These are phyloP conservation scores for Huntiella savannae DNA, from an alignment of 2,329 filamentous ascomycete genomes.

Conservation along the genomic window DNA sequence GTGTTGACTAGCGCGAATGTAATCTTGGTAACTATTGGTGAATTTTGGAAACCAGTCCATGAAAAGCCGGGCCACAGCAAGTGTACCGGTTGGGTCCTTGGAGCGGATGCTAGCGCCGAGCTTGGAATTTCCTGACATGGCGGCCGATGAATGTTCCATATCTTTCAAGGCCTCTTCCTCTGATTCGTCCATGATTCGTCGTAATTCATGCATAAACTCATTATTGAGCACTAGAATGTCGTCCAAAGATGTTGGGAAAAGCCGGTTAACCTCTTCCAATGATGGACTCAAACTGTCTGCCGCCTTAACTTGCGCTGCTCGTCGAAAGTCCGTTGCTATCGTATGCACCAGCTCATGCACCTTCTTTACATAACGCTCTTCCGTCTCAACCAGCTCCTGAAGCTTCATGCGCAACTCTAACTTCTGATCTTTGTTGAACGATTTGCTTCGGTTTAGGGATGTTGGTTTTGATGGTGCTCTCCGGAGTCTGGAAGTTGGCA, in stretches of 20 bases:
- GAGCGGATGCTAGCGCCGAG: constrained; percentile 25
- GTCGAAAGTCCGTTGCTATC: constrained; percentile 62
- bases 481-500: constrained; percentile 68
- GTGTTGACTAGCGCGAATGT: constrained; percentile 75
- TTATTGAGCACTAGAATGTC: constrained; percentile 67
- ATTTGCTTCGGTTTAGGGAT: constrained; percentile 56
- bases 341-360: constrained; percentile 65
- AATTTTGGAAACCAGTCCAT: constrained; percentile 89
- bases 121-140: constrained; percentile 22
- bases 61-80: constrained; percentile 61
- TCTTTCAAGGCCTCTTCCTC: constrained; percentile 64
- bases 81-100: constrained; percentile 59
- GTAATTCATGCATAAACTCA: constrained; percentile 59
- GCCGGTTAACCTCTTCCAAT: constrained; percentile 48
- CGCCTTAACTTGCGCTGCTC: constrained; percentile 41
- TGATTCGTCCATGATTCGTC: constrained; percentile 59
- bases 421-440: constrained; percentile 67
- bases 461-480: constrained; percentile 76
- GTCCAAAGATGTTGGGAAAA: constrained; percentile 69
- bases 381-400: constrained; percentile 77
- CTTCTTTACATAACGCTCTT: constrained; percentile 84
- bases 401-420: constrained; percentile 72
- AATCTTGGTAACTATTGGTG: constrained; percentile 76
- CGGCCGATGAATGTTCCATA: constrained; percentile 39
- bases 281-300: constrained; percentile 50